Percentiles rank a stretch among this genome's conserved stretches.
These are phyloP conservation scores for Pisolithus orientalis DNA, from an alignment of 768 basidiomycete genomes.

Conservation along the genomic window DNA sequence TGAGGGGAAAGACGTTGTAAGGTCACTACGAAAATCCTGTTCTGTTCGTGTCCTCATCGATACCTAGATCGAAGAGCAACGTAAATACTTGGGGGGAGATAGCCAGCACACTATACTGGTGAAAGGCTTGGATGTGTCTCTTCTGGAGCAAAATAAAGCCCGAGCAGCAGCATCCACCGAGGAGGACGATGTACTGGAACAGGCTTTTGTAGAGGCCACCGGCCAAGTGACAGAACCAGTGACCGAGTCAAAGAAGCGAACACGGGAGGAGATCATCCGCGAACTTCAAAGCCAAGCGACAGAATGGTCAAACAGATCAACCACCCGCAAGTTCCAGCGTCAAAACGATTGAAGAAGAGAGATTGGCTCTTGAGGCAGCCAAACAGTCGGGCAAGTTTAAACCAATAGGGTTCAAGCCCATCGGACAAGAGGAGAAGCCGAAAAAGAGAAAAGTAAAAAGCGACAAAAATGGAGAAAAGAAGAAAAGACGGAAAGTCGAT, in stretches of 20 bases:
- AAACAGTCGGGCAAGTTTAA: slow-evolving; percentile 41
- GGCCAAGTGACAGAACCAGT: slow-evolving; percentile 7
- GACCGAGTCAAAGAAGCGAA: slow-evolving; percentile 53
- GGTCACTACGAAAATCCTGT: slow-evolving; percentile 11
- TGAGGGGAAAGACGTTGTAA: slow-evolving; percentile 54
- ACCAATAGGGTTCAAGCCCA: slow-evolving; percentile 61
- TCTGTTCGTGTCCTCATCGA: slow-evolving; percentile 1
- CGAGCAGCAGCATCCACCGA: slow-evolving; percentile 50
- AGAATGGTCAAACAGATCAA: slow-evolving; percentile 20
- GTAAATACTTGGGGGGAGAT: slow-evolving; percentile 79
- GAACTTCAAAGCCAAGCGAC: slow-evolving; percentile 69
- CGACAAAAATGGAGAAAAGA: slow-evolving; percentile 42
- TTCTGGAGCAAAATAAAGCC: slow-evolving; percentile 80
- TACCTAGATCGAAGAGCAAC: slow-evolving; percentile 63
- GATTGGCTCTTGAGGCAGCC: slow-evolving; percentile 29
- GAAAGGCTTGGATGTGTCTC: slow-evolving; percentile 83
- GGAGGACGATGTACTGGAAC: slow-evolving; percentile 79
- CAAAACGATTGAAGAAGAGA: slow-evolving; percentile 11
- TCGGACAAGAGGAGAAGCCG: slow-evolving; percentile 38
- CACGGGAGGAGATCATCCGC: slow-evolving; percentile 69
- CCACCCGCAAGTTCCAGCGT: slow-evolving; percentile 5
- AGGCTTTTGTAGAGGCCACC: slow-evolving; percentile 52
- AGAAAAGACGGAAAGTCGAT: slow-evolving; percentile 55
- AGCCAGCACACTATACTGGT: slow-evolving; percentile 81
- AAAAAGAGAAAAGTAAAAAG: slow-evolving; percentile 41